These are phyloP conservation scores for Talaromyces sp. DNA, from an alignment of 2,329 filamentous ascomycete species.

Conservation along the genomic window DNA sequence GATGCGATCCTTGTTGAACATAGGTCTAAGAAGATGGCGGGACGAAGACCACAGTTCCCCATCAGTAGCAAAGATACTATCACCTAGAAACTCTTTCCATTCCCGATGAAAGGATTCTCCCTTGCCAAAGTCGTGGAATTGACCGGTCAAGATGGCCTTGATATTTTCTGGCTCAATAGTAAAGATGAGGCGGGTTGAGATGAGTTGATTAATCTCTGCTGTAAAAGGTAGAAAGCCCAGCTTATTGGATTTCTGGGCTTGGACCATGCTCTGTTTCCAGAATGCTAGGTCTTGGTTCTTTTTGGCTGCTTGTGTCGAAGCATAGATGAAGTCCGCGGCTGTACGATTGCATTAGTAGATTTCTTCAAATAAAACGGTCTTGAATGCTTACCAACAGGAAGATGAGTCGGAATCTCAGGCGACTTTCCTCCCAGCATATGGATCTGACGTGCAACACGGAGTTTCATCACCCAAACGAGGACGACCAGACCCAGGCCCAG, in stretches of 20 bases:
- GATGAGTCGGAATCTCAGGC: conserved; percentile 31
- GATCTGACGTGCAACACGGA: conserved; percentile 30
- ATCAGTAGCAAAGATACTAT: conserved; percentile 78
- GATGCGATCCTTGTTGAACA: conserved; percentile 82
- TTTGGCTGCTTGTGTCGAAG: conserved; percentile 53
- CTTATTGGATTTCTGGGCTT: conserved; percentile 27
- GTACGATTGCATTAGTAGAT: conserved; percentile 13
- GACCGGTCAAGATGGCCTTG: conserved; percentile 74
- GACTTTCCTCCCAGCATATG: conserved; percentile 35
- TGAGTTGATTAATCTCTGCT: conserved; percentile 50
- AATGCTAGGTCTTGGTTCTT: conserved; percentile 58
- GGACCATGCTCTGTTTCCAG: conserved; percentile 57
- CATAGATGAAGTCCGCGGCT: conserved; percentile 65
- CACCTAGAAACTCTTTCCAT: conserved; percentile 55
- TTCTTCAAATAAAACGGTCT: background rate
- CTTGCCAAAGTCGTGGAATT: conserved; percentile 76
- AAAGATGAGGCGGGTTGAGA: conserved; percentile 46
- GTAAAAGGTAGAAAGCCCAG: conserved; percentile 50
- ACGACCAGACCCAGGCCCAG: conserved; percentile 40
- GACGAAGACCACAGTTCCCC: conserved; percentile 74
- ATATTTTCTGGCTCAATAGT: conserved; percentile 78
- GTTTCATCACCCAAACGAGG: conserved; percentile 35
- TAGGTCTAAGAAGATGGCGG: conserved; percentile 79
- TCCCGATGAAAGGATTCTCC: conserved; percentile 69
- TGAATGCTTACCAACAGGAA: conserved; percentile 35